Conservation (phyloP, 1,284 basidiomycete species). For the Malassezia furfur region DNA sequence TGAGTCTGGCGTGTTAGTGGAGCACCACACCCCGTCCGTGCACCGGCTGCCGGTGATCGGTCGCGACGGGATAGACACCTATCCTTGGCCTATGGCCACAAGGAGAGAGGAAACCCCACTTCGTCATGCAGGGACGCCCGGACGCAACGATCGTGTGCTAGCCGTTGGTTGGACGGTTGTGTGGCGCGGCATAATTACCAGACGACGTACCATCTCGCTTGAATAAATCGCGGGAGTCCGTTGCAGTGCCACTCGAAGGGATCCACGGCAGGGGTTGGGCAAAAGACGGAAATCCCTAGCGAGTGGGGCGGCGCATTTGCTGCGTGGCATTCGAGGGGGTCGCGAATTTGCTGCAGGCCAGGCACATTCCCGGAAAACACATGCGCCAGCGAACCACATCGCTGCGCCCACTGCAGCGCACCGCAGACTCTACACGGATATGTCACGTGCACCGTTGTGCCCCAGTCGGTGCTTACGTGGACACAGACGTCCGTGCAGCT, state of each 20-base stretch:
- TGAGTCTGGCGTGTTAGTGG: neutral
- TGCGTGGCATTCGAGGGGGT: neutral
- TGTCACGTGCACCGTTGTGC: too few relatives aligned
- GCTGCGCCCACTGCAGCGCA: neutral
- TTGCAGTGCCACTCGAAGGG: too few relatives aligned
- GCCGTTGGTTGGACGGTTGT: neutral
- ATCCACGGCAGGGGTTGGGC: neutral
- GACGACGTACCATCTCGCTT: slow-evolving; percentile 3
- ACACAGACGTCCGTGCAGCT: neutral
- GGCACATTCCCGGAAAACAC: neutral
- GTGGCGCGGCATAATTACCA: neutral
- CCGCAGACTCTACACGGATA: neutral
- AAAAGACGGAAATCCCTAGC: neutral
- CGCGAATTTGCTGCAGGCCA: neutral
- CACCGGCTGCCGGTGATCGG: too few relatives aligned
- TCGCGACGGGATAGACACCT: too few relatives aligned
- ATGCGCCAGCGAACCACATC: too few relatives aligned
- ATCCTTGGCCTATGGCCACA: too few relatives aligned
- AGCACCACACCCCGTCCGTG: too few relatives aligned
- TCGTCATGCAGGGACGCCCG: too few relatives aligned
- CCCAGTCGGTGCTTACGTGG: neutral
- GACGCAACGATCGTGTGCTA: neutral
- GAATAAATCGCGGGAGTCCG: neutral
- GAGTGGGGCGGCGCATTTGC: neutral
- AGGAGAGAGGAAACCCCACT: too few relatives aligned